Conservation (phyloP, 768 basidiomycete species). For the Lyophyllum semitale region DNA sequence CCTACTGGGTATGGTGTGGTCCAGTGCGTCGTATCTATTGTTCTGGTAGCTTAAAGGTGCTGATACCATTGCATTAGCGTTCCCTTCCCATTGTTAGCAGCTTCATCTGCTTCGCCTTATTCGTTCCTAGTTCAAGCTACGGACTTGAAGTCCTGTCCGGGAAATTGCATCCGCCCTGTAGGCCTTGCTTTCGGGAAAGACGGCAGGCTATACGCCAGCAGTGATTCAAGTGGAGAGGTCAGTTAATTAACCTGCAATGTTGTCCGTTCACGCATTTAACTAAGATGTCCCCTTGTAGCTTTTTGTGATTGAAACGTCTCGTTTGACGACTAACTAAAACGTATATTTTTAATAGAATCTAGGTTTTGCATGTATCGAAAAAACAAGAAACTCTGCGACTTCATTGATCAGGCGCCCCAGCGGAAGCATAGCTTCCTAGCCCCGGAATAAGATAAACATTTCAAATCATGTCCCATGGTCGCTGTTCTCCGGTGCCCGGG, state of each 20-base stretch:
- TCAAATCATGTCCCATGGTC: no score
- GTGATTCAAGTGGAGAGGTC: constrained; percentile 46
- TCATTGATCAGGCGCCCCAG: no score
- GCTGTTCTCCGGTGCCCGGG: no score
- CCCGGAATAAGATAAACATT: no score
- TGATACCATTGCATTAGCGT: constrained; percentile 19
- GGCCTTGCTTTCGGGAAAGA: constrained; percentile 40
- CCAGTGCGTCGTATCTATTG: constrained; percentile 23
- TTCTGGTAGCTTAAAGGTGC: neutral
- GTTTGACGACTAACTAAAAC: neutral
- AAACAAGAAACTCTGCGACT: no score
- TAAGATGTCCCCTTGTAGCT: neutral
- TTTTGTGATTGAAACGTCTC: constrained; percentile 13
- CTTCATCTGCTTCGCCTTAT: constrained; percentile 17
- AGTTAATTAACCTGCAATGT: neutral
- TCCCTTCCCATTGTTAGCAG: constrained; percentile 22
- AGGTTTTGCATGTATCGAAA: no score
- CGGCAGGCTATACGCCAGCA: constrained; percentile 40
- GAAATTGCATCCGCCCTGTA: constrained; percentile 45
- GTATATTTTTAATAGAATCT: constrained; percentile 4
- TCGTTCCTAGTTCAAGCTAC: constrained; percentile 41
- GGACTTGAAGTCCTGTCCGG: constrained; percentile 37
- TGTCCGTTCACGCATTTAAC: neutral
- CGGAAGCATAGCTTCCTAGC: no score
- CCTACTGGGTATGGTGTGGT: constrained; percentile 51